Base-by-base conservation (phyloP, 1,284 basidiomycete species). In the Leccinum pachyderme region DNA sequence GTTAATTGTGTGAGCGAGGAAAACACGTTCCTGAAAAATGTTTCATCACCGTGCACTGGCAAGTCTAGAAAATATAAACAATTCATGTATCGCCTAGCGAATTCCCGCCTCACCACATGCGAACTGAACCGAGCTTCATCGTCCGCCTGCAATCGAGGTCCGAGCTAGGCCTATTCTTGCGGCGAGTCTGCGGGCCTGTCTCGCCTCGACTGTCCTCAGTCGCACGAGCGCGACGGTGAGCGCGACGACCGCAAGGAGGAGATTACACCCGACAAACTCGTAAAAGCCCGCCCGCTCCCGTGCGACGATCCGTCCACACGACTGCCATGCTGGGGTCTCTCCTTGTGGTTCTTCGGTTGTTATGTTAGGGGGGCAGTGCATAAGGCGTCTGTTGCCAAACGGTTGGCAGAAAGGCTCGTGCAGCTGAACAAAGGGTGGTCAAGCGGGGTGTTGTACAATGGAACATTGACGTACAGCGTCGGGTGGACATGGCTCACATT, bases 331-430 rank as follows among this genome's bases (percentile, higher is more conserved):
- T 3, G 87, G 86, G 1, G 82, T 84, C 70, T 92, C 89, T 27
- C 87, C 89, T 48, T 75, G 65, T 11, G 29, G 28, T 7, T 29
- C 28, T 29, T 9, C 29, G 11, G 15, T 62, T 49, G 35, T 37
- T 18, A 9, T 37, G 35, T 37, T 37, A 37, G 82, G 82, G 18
- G 81, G 69, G 60, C 93, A 95, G 68, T 93, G 92, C 74, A 95
- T 80, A 33, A 93, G 79, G 18, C 89, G 83, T 33, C 93, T 83
- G 72, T 94, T 95, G 44, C 93, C 93, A 66, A 93, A 95, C 6
- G 93, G 93, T 66, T 91, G 83, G 72, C 93, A 96, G 72, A 90
- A 95, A 2, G 93, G 92, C 75, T 94, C 83, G 61, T 85, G 75
- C 25, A 91, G 77, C 93, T 95, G 61, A 11, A 46, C 18, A 47